These are phyloP conservation scores for Cutaneotrichosporon cyanovorans DNA, from an alignment of 1,284 basidiomycete species.

Conservation along the genomic window DNA sequence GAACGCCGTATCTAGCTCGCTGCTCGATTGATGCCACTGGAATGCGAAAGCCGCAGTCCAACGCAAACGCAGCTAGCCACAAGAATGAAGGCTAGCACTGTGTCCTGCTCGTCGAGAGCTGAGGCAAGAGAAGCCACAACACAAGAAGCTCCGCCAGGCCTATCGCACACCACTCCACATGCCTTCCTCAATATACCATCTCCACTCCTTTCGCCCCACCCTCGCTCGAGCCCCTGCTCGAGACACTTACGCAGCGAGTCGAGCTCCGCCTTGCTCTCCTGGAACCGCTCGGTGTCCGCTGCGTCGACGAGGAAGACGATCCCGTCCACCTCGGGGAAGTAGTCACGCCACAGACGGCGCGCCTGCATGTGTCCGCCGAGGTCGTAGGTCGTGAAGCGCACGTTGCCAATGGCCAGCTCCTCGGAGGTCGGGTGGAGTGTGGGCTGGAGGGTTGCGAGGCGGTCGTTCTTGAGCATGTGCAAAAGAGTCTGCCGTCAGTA, in stretches of 20 bases:
- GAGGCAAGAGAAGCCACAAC: too few species aligned
- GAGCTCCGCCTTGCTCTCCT: constrained; percentile 93
- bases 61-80: too few species aligned
- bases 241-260: constrained; percentile 66
- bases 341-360: constrained; percentile 97
- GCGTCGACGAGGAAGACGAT: constrained; percentile 98
- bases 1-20: too few species aligned
- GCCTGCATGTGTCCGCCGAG: constrained; percentile 98
- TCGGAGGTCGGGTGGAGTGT: constrained; percentile 99
- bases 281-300: constrained; percentile 91
- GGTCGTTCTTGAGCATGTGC: constrained; percentile 99
- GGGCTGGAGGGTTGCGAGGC: constrained; percentile 93
- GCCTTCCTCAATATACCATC: too few species aligned
- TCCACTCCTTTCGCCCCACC: background rate
- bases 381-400: constrained; percentile 99
- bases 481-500: constrained; percentile 67
- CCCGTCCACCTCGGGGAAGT: constrained; percentile 99
- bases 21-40: too few species aligned
- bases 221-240: background rate
- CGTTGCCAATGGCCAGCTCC: constrained; percentile 96
- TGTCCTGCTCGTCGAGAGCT: too few species aligned
- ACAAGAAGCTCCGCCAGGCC: too few species aligned
- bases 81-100: too few species aligned
- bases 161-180: too few species aligned
- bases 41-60: too few species aligned